A percentile compares a stretch with the other conserved stretches of the same genome.
These are phyloP conservation scores for Acanthamoeba royreba DNA, from an alignment of 208 protist species.

Conservation along the genomic window DNA sequence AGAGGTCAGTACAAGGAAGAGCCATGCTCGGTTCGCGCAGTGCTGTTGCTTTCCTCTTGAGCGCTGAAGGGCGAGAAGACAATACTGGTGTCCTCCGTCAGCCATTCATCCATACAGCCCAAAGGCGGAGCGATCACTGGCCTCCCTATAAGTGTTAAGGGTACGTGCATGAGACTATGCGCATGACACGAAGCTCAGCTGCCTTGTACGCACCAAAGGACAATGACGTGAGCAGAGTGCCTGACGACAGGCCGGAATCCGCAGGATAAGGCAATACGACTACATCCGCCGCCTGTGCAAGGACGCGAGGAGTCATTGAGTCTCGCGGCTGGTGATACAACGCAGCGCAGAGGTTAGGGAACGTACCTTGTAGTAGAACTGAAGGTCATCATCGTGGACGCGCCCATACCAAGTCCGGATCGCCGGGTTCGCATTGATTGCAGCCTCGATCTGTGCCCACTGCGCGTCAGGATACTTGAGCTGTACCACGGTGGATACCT, in stretches of 20 bases:
- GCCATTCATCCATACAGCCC: background rate
- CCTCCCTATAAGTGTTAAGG: too few relatives aligned
- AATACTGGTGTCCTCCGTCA: background rate
- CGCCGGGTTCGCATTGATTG: background rate
- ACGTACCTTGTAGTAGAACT: background rate
- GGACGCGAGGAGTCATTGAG: background rate
- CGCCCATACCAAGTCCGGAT: background rate
- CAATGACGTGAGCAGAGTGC: background rate
- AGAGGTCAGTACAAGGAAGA: background rate
- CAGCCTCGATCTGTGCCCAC: background rate
- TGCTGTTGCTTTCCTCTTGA: background rate
- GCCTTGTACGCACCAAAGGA: background rate
- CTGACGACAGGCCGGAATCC: background rate
- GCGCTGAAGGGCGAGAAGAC: background rate
- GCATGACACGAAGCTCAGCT: background rate
- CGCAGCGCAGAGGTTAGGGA: background rate
- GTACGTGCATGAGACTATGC: too few relatives aligned
- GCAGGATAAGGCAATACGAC: background rate
- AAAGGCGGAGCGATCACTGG: background rate
- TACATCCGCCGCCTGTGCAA: background rate
- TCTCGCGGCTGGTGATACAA: background rate
- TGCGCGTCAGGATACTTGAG: background rate
- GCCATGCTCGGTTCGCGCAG: background rate
- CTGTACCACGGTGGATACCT: background rate
- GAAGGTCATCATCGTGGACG: background rate